Conservation (phyloP, 2,329 filamentous ascomycete species). For the Biscogniauxia mediterranea region DNA sequence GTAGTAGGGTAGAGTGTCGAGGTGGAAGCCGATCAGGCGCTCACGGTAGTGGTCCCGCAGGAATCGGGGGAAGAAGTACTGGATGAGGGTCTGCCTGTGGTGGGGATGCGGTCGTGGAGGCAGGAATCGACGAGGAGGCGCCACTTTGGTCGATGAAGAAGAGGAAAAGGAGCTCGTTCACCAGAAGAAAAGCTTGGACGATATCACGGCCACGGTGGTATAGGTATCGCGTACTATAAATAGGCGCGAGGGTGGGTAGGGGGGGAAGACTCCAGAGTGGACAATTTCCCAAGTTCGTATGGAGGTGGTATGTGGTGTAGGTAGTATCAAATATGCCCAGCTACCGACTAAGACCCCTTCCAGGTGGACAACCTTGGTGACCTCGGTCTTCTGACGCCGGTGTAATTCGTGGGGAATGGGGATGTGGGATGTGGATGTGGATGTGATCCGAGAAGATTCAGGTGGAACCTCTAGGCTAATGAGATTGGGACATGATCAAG, state of each 20-base stretch:
- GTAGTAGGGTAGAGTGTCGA: slow-evolving; percentile 70
- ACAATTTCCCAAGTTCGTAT: background rate
- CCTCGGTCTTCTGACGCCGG: background rate
- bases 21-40: slow-evolving; percentile 66
- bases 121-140: slow-evolving; percentile 42
- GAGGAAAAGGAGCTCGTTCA: background rate
- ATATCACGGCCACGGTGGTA: background rate
- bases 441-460: background rate
- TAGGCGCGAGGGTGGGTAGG: background rate
- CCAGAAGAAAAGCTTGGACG: background rate
- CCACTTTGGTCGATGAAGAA: slow-evolving; percentile 36
- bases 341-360: no score
- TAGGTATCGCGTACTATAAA: background rate
- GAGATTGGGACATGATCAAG: no score
- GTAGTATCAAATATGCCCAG: no score
- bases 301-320: no score
- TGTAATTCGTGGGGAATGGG: background rate
- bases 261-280: background rate
- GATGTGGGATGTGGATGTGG: background rate
- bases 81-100: slow-evolving; percentile 52
- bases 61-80: slow-evolving; percentile 66
- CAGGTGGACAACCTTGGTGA: background rate
- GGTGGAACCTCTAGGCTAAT: background rate
- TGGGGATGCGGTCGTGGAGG: slow-evolving; percentile 39
- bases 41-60: slow-evolving; percentile 62